Evolutionary conservation across 2,329 filamentous ascomycete genomes (phyloP).

Genomic region (Aspergillus jensenii): DNA sequence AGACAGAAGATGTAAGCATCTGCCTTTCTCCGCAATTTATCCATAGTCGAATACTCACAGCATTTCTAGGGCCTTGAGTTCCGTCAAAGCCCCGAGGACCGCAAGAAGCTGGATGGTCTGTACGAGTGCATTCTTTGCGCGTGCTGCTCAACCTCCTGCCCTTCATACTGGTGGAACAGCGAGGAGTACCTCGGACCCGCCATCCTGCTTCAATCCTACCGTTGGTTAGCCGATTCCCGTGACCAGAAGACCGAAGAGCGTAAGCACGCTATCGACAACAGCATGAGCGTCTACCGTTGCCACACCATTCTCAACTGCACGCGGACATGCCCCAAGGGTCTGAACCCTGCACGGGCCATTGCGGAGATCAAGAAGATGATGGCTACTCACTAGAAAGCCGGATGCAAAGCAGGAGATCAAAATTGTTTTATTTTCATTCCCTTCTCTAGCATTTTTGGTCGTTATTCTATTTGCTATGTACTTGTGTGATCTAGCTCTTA

Average conservation of each 20-base stretch:
- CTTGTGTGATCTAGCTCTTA: conserved; percentile 19
- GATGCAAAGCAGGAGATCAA: conserved; percentile 10
- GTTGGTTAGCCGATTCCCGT: conserved; percentile 93
- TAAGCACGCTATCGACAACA: conserved; percentile 92
- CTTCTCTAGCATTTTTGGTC: conserved; percentile 14
- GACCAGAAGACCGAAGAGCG: conserved; percentile 87
- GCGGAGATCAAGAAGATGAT: conserved; percentile 98
- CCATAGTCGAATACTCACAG: conserved; percentile 5
- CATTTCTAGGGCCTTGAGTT: conserved; percentile 75
- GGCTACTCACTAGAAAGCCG: conserved; percentile 49
- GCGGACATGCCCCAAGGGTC: conserved; percentile 93
- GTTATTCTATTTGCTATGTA: conserved; percentile 15
- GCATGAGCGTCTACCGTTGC: conserved; percentile 97
- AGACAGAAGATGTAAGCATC: conserved; percentile 72
- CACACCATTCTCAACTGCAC: conserved; percentile 99
- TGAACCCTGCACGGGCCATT: conserved; percentile 94
- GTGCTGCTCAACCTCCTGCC: conserved; percentile 98
- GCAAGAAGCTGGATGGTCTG: conserved; percentile 93
- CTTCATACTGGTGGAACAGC: conserved; percentile 99
- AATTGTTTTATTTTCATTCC: conserved; percentile 16
- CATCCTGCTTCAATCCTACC: conserved; percentile 95
- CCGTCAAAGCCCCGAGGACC: conserved; percentile 86
- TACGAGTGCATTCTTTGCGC: conserved; percentile 99
- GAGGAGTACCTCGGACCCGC: conserved; percentile 98
- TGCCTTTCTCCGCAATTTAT: neutral